Evolutionary conservation across 805 yeast species (phyloP), one percentile per base, ranked within the genome.

Genomic region (Lipomyces chichibuensis): DNA sequence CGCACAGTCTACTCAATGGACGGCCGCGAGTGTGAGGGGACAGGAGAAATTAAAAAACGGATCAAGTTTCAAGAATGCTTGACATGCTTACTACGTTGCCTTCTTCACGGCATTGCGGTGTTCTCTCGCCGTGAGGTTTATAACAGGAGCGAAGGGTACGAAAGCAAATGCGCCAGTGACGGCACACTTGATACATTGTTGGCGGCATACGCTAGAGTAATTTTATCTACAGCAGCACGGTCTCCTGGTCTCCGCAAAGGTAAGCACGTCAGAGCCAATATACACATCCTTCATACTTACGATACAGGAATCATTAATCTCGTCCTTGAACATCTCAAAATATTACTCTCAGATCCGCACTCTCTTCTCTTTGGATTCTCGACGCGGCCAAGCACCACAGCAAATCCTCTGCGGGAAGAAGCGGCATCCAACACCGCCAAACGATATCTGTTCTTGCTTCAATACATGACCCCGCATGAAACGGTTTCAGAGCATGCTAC

Each of bases 371-470:
- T 46, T 23, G 32, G 53, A 25, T 2, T n/a, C 17, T 25, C 39
- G 9, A 49, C 20, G 49, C 49, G 8, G 32, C 6, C 23, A 20
- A 25, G 13, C 55, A n/a, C 17, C 17, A 58, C 6, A 49, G 1
- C 29, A 9, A 27, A 56, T 14, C 27, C 14, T 14, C 6, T 17
- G 17, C 8, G 17, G n/a, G 25, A 43, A 43, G 17, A 11, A 17
- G 59, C 35, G 37, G 39, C 62, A 3, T 8, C 17, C 0, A 29
- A 49, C 25, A 35, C 53, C 3, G 29, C 23, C 23, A 32, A 20
- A n/a, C 37, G 52, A 43, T 60, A 33, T n/a, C 23, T 60, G 25
- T 53, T 27, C 29, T 11, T 60, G 7, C 64, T 55, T 13, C 25
- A 37, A 25, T 32, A 23, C 20, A 11, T 32, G 33, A 20, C 32